These are phyloP conservation scores for Pelargonium fulgidum DNA, from an alignment of 441 rosid species.

Conservation along the genomic window DNA sequence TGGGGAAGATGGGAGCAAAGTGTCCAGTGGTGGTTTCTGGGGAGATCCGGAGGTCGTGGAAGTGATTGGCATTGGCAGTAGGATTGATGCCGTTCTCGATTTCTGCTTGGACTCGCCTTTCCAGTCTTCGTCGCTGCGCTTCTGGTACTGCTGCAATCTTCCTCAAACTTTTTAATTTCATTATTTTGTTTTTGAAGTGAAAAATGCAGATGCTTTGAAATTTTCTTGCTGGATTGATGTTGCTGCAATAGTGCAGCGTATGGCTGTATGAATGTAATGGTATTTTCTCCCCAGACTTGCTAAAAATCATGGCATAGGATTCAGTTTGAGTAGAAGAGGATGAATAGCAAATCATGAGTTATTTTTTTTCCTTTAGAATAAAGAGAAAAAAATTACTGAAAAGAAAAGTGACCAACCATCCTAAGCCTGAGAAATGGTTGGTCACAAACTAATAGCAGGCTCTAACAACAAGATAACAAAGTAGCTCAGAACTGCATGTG, in stretches of 20 bases:
- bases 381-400: too few relatives aligned
- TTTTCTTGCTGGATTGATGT: neutral
- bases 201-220: neutral
- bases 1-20: constrained; percentile 13
- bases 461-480: neutral
- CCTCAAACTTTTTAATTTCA: neutral
- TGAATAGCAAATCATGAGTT: neutral
- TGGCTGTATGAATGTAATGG: neutral
- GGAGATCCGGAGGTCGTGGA: constrained; percentile 38
- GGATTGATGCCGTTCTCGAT: constrained; percentile 66
- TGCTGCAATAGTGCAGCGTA: neutral
- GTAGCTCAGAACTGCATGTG: neutral
- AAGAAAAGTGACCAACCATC: too few relatives aligned
- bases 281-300: neutral
- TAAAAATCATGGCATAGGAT: neutral
- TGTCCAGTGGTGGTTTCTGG: constrained; percentile 10
- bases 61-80: constrained; percentile 73
- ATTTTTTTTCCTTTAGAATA: neutral
- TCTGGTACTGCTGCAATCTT: constrained; percentile 43
- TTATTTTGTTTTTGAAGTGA: neutral
- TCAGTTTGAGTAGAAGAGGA: neutral
- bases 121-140: constrained; percentile 52
- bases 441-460: neutral
- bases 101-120: constrained; percentile 65
- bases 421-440: neutral